A percentile compares a stretch with the other conserved stretches of the same genome.
phyloP scores from a whole-genome alignment of 495 filamentous ascomycete species.

The Lophium mytilinum region DNA sequence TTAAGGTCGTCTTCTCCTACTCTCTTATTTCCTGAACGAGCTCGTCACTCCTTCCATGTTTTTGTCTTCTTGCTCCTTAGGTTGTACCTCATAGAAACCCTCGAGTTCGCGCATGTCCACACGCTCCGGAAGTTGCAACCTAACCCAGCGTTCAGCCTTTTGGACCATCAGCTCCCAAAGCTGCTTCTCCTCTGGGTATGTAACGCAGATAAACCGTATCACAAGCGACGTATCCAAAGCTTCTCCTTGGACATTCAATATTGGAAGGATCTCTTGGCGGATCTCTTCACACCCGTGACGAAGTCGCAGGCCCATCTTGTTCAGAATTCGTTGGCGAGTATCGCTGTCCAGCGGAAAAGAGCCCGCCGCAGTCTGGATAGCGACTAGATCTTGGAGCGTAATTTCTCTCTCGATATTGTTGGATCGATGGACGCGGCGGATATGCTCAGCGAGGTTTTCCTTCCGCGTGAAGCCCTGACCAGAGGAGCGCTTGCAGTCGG shows the following conservation, averaged over 20 bases:
- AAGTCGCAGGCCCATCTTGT: not conserved
- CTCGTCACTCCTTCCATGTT: no score
- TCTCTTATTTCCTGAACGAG: no score
- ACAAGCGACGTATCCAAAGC: not conserved
- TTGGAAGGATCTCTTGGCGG: no score
- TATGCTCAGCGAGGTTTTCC: slow-evolving; percentile 84
- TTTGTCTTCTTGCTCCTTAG: no score
- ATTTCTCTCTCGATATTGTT: not conserved
- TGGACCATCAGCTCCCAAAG: slow-evolving; percentile 1
- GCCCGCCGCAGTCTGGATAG: not conserved
- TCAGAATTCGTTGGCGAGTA: not conserved
- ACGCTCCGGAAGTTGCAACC: no score
- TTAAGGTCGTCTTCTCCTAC: no score
- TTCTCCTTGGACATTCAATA: no score
- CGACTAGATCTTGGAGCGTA: not conserved
- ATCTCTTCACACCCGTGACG: not conserved
- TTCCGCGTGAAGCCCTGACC: slow-evolving; percentile 74
- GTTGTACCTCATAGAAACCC: no score
- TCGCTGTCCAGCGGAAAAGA: not conserved
- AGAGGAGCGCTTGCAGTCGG: slow-evolving; percentile 68
- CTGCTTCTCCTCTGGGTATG: not conserved
- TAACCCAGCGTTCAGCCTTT: not conserved
- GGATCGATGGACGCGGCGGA: slow-evolving; percentile 57
- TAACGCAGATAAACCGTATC: not conserved
- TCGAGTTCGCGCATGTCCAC: no score